Conservation (phyloP, 495 filamentous ascomycete genomes). For the Daldinia concentrica region DNA sequence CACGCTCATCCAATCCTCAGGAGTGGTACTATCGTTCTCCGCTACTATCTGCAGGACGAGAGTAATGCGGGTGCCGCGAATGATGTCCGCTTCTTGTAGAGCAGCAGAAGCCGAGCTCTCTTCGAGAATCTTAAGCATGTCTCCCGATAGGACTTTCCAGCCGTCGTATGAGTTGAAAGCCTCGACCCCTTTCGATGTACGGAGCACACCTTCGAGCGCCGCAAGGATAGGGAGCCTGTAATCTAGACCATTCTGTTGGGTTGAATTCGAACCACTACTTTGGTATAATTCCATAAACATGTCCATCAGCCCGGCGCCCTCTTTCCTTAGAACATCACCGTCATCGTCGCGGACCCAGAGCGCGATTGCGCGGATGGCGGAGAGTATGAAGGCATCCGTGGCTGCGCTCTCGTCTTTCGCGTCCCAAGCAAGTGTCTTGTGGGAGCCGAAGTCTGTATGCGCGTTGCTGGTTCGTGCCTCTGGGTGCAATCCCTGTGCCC, state of each 20-base stretch:
- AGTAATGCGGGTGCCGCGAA: slow-evolving; percentile 62
- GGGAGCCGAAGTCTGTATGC: slow-evolving; percentile 46
- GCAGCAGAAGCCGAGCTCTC: slow-evolving; percentile 15
- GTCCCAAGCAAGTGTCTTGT: slow-evolving; percentile 63
- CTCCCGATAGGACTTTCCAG: slow-evolving; percentile 58
- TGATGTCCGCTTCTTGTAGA: slow-evolving; percentile 45
- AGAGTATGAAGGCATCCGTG: slow-evolving; percentile 59
- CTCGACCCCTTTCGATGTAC: slow-evolving; percentile 55
- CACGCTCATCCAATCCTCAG: slow-evolving; percentile 60
- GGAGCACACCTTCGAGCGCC: slow-evolving; percentile 61
- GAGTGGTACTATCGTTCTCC: slow-evolving; percentile 51
- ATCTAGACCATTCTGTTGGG: slow-evolving; percentile 48
- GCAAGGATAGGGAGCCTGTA: slow-evolving; percentile 62
- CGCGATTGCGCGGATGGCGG: slow-evolving; percentile 61
- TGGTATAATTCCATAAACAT: slow-evolving; percentile 66
- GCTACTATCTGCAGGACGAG: slow-evolving; percentile 59
- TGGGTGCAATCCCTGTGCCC: slow-evolving; percentile 62
- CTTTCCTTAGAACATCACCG: slow-evolving; percentile 60
- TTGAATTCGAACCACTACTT: slow-evolving; percentile 28
- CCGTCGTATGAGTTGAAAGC: slow-evolving; percentile 56
- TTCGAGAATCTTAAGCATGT: slow-evolving; percentile 55
- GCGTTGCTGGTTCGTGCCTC: slow-evolving; percentile 50
- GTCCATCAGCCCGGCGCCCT: slow-evolving; percentile 65
- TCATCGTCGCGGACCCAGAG: slow-evolving; percentile 73
- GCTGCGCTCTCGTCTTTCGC: slow-evolving; percentile 49